Base-by-base conservation (phyloP, 441 rosid genomes). In the Pelargonium australe region DNA sequence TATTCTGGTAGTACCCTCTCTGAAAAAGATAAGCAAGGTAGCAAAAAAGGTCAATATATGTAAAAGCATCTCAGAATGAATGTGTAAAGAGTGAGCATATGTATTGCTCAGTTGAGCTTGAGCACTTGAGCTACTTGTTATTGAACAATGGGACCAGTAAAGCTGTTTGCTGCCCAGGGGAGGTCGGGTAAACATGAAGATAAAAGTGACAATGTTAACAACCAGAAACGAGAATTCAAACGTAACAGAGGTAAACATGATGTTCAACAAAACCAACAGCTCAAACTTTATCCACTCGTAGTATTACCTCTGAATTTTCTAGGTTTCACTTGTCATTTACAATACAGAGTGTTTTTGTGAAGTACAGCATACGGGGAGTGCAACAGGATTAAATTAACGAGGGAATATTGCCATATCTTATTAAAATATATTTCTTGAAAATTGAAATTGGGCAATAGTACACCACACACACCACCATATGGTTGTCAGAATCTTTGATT, bases 1-100 rank as follows among this genome's bases (percentile, higher is more conserved):
- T 71, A 70, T 71, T 85, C 63, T 75, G 70, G 65, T 80, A 82
- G 70, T 85, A 85, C 45, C 95, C 95, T 75, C 97, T 85, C 98
- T 91, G 86, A 75, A 72, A 84, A 20, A 80, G 67, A 8, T 8
- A 43, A 49, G 57, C 66, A 70, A 64, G 55, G 66, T 20, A 64
- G 44, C 37, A 61, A 44, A 66, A 69, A 34, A 76, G 68, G 63
- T 65, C 60, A 51, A 28, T 28, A 25, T 49, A 49, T 49, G n/a
- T 7, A 31, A n/a, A 64, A 62, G 19, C 16, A 6, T 51, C 12
- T 14, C n/a, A 53, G 17, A 49, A 51, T 28, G 43, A 20, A 20
- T 20, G 23, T 20, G 23, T 20, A 20, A 20, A 20, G 23, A 20
- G 23, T 20, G 1, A 20, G 23, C 23, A 20, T 20, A 20, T 20